These are phyloP conservation scores for Aureobasidium sp. DNA, from an alignment of 2,329 filamentous ascomycete species.

Conservation along the genomic window DNA sequence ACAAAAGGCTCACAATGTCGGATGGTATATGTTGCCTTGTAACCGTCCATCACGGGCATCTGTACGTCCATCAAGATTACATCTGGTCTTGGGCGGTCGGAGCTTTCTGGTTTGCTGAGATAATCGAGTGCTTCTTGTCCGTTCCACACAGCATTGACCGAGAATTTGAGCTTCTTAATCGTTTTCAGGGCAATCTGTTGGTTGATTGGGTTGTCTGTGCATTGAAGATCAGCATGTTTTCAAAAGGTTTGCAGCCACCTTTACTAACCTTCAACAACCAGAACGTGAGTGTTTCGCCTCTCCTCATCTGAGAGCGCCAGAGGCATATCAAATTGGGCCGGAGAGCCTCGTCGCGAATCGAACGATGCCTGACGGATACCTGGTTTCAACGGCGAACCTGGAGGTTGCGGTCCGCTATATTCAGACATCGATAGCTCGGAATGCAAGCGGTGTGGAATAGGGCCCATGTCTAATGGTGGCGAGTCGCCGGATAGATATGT, in stretches of 20 bases:
- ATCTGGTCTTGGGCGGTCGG: slow-evolving; percentile 49
- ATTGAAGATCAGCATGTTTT: neutral
- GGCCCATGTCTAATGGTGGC: slow-evolving; percentile 52
- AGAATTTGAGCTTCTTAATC: slow-evolving; percentile 64
- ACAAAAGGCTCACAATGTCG: slow-evolving; percentile 60
- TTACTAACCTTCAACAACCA: slow-evolving; percentile 74
- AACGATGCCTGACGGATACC: slow-evolving; percentile 16
- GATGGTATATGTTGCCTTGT: slow-evolving; percentile 65
- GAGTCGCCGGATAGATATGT: slow-evolving; percentile 42
- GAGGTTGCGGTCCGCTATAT: slow-evolving; percentile 36
- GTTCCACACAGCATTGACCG: slow-evolving; percentile 64
- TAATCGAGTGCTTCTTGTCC: slow-evolving; percentile 73
- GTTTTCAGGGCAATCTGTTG: slow-evolving; percentile 70
- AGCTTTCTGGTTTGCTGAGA: slow-evolving; percentile 44
- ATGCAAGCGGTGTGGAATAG: slow-evolving; percentile 58
- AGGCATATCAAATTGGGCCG: slow-evolving; percentile 26
- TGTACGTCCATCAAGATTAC: slow-evolving; percentile 52
- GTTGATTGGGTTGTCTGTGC: slow-evolving; percentile 44
- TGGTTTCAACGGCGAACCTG: slow-evolving; percentile 16
- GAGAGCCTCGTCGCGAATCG: slow-evolving; percentile 13
- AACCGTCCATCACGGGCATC: slow-evolving; percentile 61
- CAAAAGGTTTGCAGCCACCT: neutral
- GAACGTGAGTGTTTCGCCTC: slow-evolving; percentile 55
- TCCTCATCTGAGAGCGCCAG: slow-evolving; percentile 46
- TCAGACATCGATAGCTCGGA: slow-evolving; percentile 53